These are phyloP conservation scores for Nasturtium officinale DNA, from an alignment of 345 rosid genomes.

Conservation along the genomic window DNA sequence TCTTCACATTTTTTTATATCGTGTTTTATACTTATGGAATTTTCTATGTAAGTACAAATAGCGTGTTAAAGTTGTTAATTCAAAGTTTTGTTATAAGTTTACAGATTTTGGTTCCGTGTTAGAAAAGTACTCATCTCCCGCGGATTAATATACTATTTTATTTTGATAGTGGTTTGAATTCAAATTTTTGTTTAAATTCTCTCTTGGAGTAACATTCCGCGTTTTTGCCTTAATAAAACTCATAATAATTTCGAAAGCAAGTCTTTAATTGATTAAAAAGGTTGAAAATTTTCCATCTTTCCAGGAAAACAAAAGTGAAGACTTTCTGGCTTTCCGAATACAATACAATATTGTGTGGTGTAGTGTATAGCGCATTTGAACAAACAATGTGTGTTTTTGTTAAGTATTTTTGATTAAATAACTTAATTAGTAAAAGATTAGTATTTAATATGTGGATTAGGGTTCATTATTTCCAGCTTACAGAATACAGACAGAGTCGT, in stretches of 20 bases:
- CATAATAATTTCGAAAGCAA: too few relatives aligned
- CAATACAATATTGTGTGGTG: too few relatives aligned
- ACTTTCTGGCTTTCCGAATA: conserved; percentile 15
- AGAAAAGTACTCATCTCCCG: background rate
- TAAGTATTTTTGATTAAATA: background rate
- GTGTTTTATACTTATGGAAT: background rate
- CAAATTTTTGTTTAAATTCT: too few relatives aligned
- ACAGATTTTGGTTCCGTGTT: background rate
- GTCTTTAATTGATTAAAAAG: background rate
- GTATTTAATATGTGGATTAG: conserved; percentile 41
- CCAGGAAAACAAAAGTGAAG: conserved; percentile 37
- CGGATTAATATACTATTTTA: background rate
- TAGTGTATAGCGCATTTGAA: conserved; percentile 8
- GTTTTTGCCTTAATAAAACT: too few relatives aligned
- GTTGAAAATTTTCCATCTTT: background rate
- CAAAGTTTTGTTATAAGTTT: background rate
- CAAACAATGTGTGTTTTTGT: conserved; percentile 17
- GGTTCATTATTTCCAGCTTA: conserved; percentile 42
- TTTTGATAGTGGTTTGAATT: background rate
- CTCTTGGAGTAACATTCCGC: too few relatives aligned
- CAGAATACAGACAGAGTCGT: conserved; percentile 27
- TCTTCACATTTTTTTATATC: too few relatives aligned
- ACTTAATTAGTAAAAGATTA: background rate
- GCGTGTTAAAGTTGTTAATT: background rate
- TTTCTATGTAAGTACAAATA: background rate